Percentiles rank a stretch among this genome's conserved stretches.
phyloP scores from a whole-genome alignment of 148 eudicot genomes.

The Fallopia convolvulus region DNA sequence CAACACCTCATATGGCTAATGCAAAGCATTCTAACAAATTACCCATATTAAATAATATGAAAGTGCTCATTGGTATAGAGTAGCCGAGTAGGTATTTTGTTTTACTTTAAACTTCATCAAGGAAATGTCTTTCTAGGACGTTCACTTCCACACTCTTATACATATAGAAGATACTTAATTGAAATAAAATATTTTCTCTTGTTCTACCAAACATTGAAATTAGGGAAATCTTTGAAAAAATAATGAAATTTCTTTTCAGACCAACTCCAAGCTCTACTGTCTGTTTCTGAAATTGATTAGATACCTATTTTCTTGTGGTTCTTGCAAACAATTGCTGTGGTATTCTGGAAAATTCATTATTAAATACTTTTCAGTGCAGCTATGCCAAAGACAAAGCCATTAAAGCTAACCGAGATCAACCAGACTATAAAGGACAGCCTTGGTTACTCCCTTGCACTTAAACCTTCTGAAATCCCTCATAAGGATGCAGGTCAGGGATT shows the following conservation, averaged over 20 bases:
- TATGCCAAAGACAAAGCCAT: conserved; percentile 60
- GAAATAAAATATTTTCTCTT: neutral
- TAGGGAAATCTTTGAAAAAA: neutral
- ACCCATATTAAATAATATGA: neutral
- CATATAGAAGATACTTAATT: neutral
- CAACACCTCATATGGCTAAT: neutral
- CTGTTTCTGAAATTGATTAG: neutral
- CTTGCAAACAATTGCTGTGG: neutral
- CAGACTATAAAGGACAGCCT: conserved; percentile 51
- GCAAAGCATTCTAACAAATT: neutral
- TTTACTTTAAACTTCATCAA: neutral
- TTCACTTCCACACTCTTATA: neutral
- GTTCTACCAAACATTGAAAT: neutral
- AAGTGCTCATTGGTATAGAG: neutral
- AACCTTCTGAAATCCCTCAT: conserved; percentile 71
- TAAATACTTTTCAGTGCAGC: conserved; percentile 50
- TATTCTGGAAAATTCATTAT: conserved; percentile 25
- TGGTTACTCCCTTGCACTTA: conserved; percentile 70
- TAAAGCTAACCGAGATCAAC: conserved; percentile 47
- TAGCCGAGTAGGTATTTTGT: neutral
- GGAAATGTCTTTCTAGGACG: neutral
- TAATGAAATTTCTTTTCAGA: neutral
- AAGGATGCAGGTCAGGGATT: conserved; percentile 86
- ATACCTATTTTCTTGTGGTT: neutral
- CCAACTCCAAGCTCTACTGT: neutral